Conservation (phyloP, 192 early-diverging fungal species). For the Chytriomyces confervae region DNA sequence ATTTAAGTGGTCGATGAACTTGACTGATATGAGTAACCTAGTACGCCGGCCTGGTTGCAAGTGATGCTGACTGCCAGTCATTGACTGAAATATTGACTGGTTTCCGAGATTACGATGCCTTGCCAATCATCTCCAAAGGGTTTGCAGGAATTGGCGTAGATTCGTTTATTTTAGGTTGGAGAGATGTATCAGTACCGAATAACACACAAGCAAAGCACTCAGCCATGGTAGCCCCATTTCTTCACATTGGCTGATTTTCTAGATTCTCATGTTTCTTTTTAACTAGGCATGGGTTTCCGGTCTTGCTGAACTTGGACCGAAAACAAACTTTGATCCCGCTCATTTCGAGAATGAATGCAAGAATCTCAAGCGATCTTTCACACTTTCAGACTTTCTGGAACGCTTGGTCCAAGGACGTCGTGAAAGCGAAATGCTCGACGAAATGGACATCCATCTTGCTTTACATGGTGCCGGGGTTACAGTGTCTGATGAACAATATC, state of each 20-base stretch:
- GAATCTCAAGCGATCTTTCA: slow-evolving; percentile 25
- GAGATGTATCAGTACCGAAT: not conserved
- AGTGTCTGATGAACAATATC: slow-evolving; percentile 13
- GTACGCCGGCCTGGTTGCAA: slow-evolving; percentile 21
- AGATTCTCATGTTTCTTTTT: not conserved
- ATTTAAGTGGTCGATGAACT: not conserved
- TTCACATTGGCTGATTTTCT: not conserved
- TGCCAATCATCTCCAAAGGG: not conserved
- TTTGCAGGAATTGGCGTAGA: slow-evolving; percentile 15
- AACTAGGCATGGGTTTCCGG: slow-evolving; percentile 28
- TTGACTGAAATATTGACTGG: slow-evolving; percentile 13
- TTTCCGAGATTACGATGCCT: slow-evolving; percentile 7
- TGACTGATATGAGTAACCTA: too few relatives aligned
- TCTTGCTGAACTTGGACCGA: slow-evolving; percentile 32
- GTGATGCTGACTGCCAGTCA: not conserved
- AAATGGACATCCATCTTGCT: too few relatives aligned
- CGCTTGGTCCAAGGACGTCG: not conserved
- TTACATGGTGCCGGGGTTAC: too few relatives aligned
- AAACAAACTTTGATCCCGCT: slow-evolving; percentile 27
- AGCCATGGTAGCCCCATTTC: slow-evolving; percentile 8
- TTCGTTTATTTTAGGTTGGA: slow-evolving; percentile 3
- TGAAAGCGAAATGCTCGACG: too few relatives aligned
- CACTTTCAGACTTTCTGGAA: slow-evolving; percentile 20
- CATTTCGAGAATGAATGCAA: slow-evolving; percentile 29
- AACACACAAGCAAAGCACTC: slow-evolving; percentile 18